Base-by-base conservation (phyloP, 108 stramenopile species). In the Thalassiosira profunda region DNA sequence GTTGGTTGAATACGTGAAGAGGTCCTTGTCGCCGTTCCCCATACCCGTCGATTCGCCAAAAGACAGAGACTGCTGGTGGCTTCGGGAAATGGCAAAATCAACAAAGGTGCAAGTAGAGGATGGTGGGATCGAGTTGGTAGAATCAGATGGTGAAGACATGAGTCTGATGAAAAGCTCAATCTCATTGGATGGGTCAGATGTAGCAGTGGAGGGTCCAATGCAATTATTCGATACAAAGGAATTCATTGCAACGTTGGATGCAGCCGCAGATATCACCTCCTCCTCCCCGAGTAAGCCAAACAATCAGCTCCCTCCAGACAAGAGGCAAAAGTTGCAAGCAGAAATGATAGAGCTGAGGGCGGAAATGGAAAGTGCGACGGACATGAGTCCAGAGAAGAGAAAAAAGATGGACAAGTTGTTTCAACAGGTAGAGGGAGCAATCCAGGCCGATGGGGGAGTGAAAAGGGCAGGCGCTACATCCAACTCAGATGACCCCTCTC, bases 61-160 rank as follows among this genome's bases (percentile, higher is more conserved):
- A n/a, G 41, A 7, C 4, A 26, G 42, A 4, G 38, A 24, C 14
- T 62, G 29, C 43, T 67, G 67, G 67, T 67, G 67, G 67, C 30
- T 67, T 0, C 33, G 57, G 20, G 67, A 67, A 40, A 45, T 41
- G 20, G 40, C 54, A 0, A 36, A 57, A 15, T 60, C 31, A 37
- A 20, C 59, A 15, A 23, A 15, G 38, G 34, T 10, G 28, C 21
- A 43, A 60, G 11, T 29, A 29, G 53, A 44, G 4, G 66, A 67
- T 20, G 15, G 41, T 14, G 33, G n/a, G n/a, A n/a, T n/a, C n/a
- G n/a, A n/a, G n/a, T n/a, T n/a, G n/a, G n/a, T n/a, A n/a, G n/a
- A n/a, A n/a, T n/a, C n/a, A n/a, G n/a, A n/a, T n/a, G n/a, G n/a
- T n/a, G n/a, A n/a, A n/a, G n/a, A n/a, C n/a, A n/a, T n/a, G n/a